phyloP scores from a whole-genome alignment of 108 stramenopile species.

The Fistulifera pelliculosa region DNA sequence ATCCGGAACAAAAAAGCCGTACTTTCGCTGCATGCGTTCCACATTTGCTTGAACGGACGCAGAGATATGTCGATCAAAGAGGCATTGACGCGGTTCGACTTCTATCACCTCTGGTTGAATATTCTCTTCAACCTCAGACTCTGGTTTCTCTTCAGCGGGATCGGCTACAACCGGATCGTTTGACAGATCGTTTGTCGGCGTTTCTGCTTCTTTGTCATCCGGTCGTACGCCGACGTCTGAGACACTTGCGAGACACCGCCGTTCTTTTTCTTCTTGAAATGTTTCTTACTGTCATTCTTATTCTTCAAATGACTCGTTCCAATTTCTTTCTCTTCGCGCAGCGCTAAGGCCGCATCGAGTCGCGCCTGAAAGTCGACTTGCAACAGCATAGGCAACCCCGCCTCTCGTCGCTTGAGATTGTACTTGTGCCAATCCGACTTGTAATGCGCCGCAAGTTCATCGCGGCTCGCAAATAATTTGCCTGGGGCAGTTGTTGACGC shows the following conservation, averaged over 20 bases:
- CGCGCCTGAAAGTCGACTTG: slow-evolving; percentile 68
- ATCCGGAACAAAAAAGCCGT: slow-evolving; percentile 93
- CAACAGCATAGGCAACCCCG: slow-evolving; percentile 57
- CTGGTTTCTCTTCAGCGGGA: background rate
- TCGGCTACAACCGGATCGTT: slow-evolving; percentile 11
- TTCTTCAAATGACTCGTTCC: slow-evolving; percentile 67
- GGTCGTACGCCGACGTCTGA: slow-evolving; percentile 20
- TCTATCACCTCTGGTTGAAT: slow-evolving; percentile 47
- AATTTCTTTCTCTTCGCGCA: slow-evolving; percentile 42
- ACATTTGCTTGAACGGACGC: slow-evolving; percentile 50
- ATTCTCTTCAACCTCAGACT: slow-evolving; percentile 20
- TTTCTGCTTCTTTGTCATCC: slow-evolving; percentile 14
- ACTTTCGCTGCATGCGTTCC: slow-evolving; percentile 54
- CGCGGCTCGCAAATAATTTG: slow-evolving; percentile 56
- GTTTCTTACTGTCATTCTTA: slow-evolving; percentile 20
- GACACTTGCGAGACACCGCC: background rate
- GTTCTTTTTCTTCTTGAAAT: slow-evolving; percentile 17
- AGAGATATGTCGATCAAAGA: slow-evolving; percentile 74
- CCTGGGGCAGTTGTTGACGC: slow-evolving; percentile 85
- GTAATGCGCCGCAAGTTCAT: slow-evolving; percentile 77
- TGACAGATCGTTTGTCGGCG: slow-evolving; percentile 2
- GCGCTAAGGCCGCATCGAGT: slow-evolving; percentile 70
- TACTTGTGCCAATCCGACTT: slow-evolving; percentile 95
- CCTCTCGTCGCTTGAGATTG: slow-evolving; percentile 92
- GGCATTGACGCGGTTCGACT: slow-evolving; percentile 73